These are phyloP conservation scores for Huntiella abstrusa DNA, from an alignment of 2,329 filamentous ascomycete genomes.

Conservation along the genomic window DNA sequence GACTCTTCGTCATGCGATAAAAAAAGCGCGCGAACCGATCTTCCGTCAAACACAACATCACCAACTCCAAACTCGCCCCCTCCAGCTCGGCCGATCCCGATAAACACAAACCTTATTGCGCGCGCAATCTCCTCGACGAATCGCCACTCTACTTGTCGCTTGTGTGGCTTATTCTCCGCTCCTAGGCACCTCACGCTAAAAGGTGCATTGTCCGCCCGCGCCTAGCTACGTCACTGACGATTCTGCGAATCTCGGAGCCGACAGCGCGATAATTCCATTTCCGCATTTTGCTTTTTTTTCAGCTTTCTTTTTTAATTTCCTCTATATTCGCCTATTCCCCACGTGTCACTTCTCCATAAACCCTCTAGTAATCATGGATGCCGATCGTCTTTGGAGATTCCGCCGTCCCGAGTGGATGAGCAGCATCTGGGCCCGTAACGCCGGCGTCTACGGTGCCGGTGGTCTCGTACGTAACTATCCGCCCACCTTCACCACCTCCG, in stretches of 20 bases:
- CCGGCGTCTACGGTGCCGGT: constrained; percentile 43
- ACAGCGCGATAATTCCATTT: background rate
- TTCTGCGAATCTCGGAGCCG: background rate
- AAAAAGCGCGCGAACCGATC: no score
- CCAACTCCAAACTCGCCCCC: no score
- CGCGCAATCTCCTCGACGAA: no score
- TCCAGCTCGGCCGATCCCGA: no score
- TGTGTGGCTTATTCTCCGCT: background rate
- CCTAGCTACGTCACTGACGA: constrained; percentile 8
- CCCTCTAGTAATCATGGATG: constrained; percentile 28
- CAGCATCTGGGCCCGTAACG: constrained; percentile 42
- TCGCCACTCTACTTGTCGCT: no score
- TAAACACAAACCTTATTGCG: no score
- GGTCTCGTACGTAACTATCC: constrained; percentile 33
- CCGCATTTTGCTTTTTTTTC: background rate
- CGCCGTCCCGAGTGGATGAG: constrained; percentile 47
- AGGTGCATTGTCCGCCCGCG: background rate
- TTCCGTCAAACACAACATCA: no score
- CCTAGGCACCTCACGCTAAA: background rate
- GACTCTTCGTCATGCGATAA: no score
- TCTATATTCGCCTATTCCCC: no score
- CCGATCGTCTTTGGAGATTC: constrained; percentile 51
- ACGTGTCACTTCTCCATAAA: background rate
- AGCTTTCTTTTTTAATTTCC: background rate
- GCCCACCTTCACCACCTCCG: background rate